Conservation (phyloP, 305 asterid genomes). For the Stenogyne calaminthoides region DNA sequence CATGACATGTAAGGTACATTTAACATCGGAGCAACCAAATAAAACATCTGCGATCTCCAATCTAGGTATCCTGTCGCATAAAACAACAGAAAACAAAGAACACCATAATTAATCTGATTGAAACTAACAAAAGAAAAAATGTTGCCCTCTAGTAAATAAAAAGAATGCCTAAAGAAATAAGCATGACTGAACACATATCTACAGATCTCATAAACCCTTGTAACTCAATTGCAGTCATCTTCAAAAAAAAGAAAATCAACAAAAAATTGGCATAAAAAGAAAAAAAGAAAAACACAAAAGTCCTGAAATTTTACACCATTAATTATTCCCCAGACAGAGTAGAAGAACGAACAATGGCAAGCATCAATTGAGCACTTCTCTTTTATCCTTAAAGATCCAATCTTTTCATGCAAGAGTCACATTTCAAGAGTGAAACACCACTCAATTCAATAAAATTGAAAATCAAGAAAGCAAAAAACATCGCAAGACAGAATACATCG, state of each 20-base stretch:
- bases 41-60: conserved; percentile 32
- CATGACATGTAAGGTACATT: conserved; percentile 32
- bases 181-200: neutral
- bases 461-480: too few relatives aligned
- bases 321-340: neutral
- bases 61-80: conserved; percentile 10
- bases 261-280: neutral
- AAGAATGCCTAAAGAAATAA: neutral
- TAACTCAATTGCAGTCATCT: neutral
- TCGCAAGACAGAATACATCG: too few relatives aligned
- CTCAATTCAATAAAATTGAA: too few relatives aligned
- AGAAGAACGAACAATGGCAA: neutral
- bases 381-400: neutral
- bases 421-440: too few relatives aligned
- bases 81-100: neutral
- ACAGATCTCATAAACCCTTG: neutral
- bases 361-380: neutral
- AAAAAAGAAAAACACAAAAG: too few relatives aligned
- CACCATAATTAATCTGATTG: neutral
- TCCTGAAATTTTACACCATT: neutral
- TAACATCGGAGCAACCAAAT: conserved; percentile 33
- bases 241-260: neutral
- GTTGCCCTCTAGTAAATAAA: neutral
- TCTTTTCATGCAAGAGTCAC: neutral
- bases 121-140: neutral